Conservation (phyloP, 2,329 filamentous ascomycete genomes). For the Fusarium irregulare region DNA sequence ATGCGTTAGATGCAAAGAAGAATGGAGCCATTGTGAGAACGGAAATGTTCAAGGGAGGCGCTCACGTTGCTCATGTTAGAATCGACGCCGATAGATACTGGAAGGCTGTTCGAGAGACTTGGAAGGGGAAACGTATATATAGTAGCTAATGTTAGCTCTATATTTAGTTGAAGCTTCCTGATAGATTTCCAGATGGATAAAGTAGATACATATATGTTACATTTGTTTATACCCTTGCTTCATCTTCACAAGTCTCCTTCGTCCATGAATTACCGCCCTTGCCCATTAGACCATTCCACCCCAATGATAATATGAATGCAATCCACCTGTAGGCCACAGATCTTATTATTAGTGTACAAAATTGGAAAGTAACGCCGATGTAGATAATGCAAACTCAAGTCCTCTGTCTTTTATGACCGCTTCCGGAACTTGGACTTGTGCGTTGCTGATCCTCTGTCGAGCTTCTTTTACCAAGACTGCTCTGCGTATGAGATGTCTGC, state of each 20-base stretch:
- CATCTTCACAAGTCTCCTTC: background rate
- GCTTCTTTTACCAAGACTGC: conserved; percentile 34
- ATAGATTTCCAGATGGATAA: background rate
- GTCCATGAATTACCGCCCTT: background rate
- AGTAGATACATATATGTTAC: background rate
- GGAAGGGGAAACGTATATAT: conserved; percentile 50
- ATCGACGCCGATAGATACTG: conserved; percentile 63
- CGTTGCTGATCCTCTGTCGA: conserved; percentile 31
- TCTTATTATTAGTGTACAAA: background rate
- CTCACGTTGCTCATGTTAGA: conserved; percentile 64
- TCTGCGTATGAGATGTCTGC: conserved; percentile 3
- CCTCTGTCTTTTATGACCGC: conserved; percentile 48
- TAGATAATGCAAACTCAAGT: conserved; percentile 34
- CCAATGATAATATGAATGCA: background rate
- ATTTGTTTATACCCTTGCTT: background rate
- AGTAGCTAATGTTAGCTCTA: background rate
- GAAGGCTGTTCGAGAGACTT: conserved; percentile 58
- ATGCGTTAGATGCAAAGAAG: conserved; percentile 56
- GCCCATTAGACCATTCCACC: background rate
- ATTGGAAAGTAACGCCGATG: background rate
- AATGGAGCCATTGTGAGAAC: conserved; percentile 56
- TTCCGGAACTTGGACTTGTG: conserved; percentile 5
- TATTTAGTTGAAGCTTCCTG: background rate
- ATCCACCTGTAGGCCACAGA: background rate
- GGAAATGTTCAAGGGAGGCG: conserved; percentile 60